Base-by-base conservation (phyloP, 768 basidiomycete genomes). In the Rhodotorula diobovata region DNA sequence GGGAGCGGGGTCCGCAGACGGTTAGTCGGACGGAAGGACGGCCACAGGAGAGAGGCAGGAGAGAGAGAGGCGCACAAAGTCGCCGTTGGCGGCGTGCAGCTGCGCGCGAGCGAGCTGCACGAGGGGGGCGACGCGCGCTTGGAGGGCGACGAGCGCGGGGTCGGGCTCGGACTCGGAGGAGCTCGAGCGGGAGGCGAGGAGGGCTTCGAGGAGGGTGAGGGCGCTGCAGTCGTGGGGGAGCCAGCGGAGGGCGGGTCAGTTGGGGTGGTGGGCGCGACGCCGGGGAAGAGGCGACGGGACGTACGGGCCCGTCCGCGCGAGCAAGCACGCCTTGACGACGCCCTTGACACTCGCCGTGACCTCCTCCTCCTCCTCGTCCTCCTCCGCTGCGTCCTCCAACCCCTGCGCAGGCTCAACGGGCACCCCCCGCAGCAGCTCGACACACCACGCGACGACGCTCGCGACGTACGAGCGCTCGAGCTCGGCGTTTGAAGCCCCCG, bases 281-380 rank as follows among this genome's bases (percentile, higher is more conserved):
- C 28, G 54, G 57, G 28, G 30, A 46, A 45, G n/a, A 30, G n/a
- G 21, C 28, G 20, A 37, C 34, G 20, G 10, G 43, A 60, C 35
- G 43, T 41, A 59, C 58, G 37, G n/a, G 2, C 12, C 16, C 2
- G 37, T 51, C 5, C 50, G 37, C 28, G 66, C 35, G 23, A 67
- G 28, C 32, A 67, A 25, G 32, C 66, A 72, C 21, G 62, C 51
- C 46, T 67, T 67, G 51, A 72, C 20, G n/a, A 72, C 66, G 32
- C 57, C 58, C 48, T 67, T 62, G 15, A 67, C 46, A 16, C 37
- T 39, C 28, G 34, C 28, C 4, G 41, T 48, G 20, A 41, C 60
- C 1, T 62, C 70, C 9, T 61, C 28, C 11, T 14, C 20, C 9
- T 67, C 67, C 15, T 48, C 30, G 7, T 50, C 37, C 39, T 56